Percentiles rank a stretch among this genome's conserved stretches.
Conservation (phyloP, 2,329 filamentous ascomycete genomes). For the Incumbomyces delicatus region DNA sequence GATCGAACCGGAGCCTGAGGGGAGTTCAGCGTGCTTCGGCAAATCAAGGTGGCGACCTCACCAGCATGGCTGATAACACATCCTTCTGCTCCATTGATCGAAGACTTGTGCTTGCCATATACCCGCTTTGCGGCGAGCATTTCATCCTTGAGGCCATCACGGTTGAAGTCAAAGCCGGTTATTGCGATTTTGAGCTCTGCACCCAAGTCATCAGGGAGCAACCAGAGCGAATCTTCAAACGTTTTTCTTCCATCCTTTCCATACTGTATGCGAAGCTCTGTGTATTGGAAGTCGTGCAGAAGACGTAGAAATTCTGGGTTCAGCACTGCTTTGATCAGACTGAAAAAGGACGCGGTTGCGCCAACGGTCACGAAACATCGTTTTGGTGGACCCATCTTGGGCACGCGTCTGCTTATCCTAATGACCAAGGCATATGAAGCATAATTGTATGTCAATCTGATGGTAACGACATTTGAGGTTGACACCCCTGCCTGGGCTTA, state of each 20-base stretch:
- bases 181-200: conserved; percentile 40
- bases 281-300: conserved; percentile 54
- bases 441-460: not conserved
- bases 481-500: too few species aligned
- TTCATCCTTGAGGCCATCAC: conserved; percentile 46
- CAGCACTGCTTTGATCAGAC: conserved; percentile 59
- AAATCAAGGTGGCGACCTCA: conserved; percentile 32
- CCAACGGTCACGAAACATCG: conserved; percentile 81
- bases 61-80: conserved; percentile 84
- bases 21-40: conserved; percentile 1
- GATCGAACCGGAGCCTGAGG: conserved; percentile 74
- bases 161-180: conserved; percentile 57
- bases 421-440: not conserved
- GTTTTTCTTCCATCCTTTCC: conserved; percentile 54
- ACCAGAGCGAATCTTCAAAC: conserved; percentile 36
- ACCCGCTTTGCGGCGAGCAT: conserved; percentile 47
- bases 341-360: conserved; percentile 74
- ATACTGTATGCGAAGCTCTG: conserved; percentile 68
- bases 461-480: not conserved
- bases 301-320: conserved; percentile 51
- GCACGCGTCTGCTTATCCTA: not conserved
- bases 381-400: conserved; percentile 22
- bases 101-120: conserved; percentile 22
- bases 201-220: conserved; percentile 16
- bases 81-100: conserved; percentile 42